These are phyloP conservation scores for Neurospora terricola DNA, from an alignment of 495 filamentous ascomycete genomes.

Conservation along the genomic window DNA sequence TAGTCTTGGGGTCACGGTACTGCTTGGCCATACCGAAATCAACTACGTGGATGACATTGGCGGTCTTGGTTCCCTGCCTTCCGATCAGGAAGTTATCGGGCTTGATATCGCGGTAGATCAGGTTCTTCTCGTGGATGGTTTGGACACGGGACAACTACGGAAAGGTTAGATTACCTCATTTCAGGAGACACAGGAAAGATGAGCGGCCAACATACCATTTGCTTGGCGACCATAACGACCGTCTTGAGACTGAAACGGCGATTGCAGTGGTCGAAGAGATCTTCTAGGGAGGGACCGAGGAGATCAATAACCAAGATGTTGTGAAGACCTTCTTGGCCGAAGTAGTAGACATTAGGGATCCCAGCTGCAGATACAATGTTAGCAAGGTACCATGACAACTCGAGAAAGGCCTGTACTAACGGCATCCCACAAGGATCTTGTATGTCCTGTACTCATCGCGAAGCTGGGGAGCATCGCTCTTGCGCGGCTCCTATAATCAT, in stretches of 20 bases:
- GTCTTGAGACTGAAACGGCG: conserved; percentile 94
- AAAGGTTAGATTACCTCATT: conserved; percentile 4
- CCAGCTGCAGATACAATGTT: conserved; percentile 52
- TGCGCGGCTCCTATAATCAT: conserved; percentile 72
- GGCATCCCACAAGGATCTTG: conserved; percentile 98
- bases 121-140: conserved; percentile 99
- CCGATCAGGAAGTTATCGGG: conserved; percentile 99
- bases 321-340: conserved; percentile 96
- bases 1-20: conserved; percentile 97
- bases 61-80: conserved; percentile 79
- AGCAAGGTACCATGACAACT: conserved; percentile 4
- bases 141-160: conserved; percentile 80
- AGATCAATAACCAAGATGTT: conserved; percentile 99
- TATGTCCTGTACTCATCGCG: conserved; percentile 99
- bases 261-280: conserved; percentile 97
- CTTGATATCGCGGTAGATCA: conserved; percentile 99
- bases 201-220: conserved; percentile 66
- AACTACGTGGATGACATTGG: conserved; percentile 97
- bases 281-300: conserved; percentile 89
- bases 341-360: conserved; percentile 99
- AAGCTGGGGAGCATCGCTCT: conserved; percentile 96
- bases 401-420: conserved; percentile 49
- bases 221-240: conserved; percentile 98
- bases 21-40: conserved; percentile 99
- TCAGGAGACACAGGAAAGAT: not conserved